Conservation (phyloP, 352 stramenopile genomes). For the Phytopythium oedochilum region DNA sequence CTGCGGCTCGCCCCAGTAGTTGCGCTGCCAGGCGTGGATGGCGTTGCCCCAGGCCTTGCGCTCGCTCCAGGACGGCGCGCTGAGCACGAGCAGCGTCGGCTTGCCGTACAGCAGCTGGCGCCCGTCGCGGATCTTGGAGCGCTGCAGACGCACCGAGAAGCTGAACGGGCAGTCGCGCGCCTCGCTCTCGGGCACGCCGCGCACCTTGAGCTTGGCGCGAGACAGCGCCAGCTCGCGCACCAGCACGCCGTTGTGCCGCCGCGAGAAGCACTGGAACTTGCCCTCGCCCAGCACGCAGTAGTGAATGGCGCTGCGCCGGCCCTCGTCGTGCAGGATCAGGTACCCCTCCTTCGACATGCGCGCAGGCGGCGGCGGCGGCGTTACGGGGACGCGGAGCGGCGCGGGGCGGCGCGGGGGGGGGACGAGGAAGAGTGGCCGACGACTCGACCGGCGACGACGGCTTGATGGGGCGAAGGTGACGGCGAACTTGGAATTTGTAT, state of each 20-base stretch:
- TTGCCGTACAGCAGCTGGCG: conserved; percentile 57
- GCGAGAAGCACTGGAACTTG: conserved; percentile 67
- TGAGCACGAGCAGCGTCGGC: conserved; percentile 53
- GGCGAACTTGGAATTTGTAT: neutral
- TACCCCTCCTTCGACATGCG: conserved; percentile 85
- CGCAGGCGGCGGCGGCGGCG: too few relatives aligned
- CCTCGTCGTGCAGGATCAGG: conserved; percentile 66
- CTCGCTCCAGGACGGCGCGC: conserved; percentile 66
- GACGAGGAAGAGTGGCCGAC: too few relatives aligned
- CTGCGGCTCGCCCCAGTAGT: conserved; percentile 82
- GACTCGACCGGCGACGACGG: neutral
- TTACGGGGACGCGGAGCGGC: too few relatives aligned
- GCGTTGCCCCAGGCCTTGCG: conserved; percentile 84
- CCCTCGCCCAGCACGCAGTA: conserved; percentile 80
- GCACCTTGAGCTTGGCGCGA: conserved; percentile 72
- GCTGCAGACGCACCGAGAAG: conserved; percentile 69
- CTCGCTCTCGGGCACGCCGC: conserved; percentile 64
- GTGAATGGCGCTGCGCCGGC: conserved; percentile 59
- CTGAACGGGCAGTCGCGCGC: conserved; percentile 68
- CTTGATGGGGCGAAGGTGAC: neutral
- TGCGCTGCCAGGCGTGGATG: conserved; percentile 83
- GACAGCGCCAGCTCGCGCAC: conserved; percentile 63
- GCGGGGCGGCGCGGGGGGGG: too few relatives aligned
- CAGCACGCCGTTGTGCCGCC: conserved; percentile 56
- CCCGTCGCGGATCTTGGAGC: conserved; percentile 67